Evolutionary conservation across 176 grass and related monocot genomes (phyloP).

Genomic region (Eragrostis curvula): DNA sequence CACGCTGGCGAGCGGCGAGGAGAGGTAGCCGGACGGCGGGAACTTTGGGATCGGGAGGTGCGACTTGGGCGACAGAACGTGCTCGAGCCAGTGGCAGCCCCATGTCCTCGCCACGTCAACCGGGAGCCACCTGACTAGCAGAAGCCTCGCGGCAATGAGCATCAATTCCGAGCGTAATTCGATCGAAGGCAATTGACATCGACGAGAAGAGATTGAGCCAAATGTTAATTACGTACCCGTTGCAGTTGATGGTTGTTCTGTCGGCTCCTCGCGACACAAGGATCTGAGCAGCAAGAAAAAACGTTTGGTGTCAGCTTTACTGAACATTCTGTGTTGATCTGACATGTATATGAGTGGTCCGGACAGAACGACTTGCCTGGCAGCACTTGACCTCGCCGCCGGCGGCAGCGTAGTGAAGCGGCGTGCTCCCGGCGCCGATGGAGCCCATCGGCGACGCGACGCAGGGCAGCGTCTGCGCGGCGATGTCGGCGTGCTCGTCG

Average conservation of each 20-base stretch:
- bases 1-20: slow-evolving; percentile 62
- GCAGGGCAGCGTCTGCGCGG: slow-evolving; percentile 47
- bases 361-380: slow-evolving; percentile 46
- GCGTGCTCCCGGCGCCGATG: slow-evolving; percentile 83
- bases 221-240: slow-evolving; percentile 53
- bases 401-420: slow-evolving; percentile 83
- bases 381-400: slow-evolving; percentile 88
- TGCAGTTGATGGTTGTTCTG: slow-evolving; percentile 54
- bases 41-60: slow-evolving; percentile 64
- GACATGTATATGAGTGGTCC: no score
- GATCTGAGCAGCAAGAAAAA: slow-evolving; percentile 39
- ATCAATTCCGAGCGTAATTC: background rate
- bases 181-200: background rate
- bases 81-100: slow-evolving; percentile 72
- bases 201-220: background rate
- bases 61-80: slow-evolving; percentile 68
- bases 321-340: background rate
- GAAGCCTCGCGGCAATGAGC: slow-evolving; percentile 25
- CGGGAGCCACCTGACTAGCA: slow-evolving; percentile 78
- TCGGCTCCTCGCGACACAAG: slow-evolving; percentile 78
- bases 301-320: background rate
- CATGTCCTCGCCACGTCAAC: slow-evolving; percentile 75
- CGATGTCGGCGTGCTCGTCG: slow-evolving; percentile 63
- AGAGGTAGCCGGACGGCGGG: slow-evolving; percentile 68
- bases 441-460: slow-evolving; percentile 55